Conservation (phyloP, 176 grass and related monocot genomes). For the Typha latifolia region DNA sequence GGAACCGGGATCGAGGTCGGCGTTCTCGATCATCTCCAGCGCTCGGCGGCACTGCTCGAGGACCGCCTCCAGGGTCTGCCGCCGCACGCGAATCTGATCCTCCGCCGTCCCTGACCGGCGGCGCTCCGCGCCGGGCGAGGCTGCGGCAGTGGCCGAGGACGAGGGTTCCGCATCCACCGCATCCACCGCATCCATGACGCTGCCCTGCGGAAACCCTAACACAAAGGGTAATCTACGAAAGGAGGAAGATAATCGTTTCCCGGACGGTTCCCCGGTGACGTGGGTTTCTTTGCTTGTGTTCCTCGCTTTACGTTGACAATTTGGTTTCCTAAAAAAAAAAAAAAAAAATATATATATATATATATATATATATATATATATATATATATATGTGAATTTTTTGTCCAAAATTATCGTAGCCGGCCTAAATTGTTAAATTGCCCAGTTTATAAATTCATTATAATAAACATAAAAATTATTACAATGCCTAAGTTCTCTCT, state of each 20-base stretch:
- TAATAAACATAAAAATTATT: too few species aligned
- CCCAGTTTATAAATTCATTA: too few species aligned
- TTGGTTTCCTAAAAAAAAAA: too few species aligned
- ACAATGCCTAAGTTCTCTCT: too few species aligned
- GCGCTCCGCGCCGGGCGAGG: background rate
- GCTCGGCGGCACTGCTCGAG: slow-evolving; percentile 13
- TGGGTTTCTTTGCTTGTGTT: too few species aligned
- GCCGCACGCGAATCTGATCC: slow-evolving; percentile 15
- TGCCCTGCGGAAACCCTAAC: background rate
- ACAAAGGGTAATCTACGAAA: background rate
- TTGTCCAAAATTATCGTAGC: too few species aligned
- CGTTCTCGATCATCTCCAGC: slow-evolving; percentile 10
- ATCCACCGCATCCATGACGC: slow-evolving; percentile 5
- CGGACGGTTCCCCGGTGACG: too few species aligned
- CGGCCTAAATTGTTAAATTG: too few species aligned
- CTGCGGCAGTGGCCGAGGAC: background rate
- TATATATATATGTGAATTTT: too few species aligned
- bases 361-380: background rate
- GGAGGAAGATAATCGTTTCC: too few species aligned
- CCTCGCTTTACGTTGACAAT: too few species aligned
- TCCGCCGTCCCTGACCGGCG: background rate
- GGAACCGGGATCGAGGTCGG: slow-evolving; percentile 5
- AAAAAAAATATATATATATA: background rate
- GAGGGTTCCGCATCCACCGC: background rate
- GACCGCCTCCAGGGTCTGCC: slow-evolving; percentile 20